These are phyloP conservation scores for Dendrobium nobile DNA, from an alignment of 106 monocot genomes.

Conservation along the genomic window DNA sequence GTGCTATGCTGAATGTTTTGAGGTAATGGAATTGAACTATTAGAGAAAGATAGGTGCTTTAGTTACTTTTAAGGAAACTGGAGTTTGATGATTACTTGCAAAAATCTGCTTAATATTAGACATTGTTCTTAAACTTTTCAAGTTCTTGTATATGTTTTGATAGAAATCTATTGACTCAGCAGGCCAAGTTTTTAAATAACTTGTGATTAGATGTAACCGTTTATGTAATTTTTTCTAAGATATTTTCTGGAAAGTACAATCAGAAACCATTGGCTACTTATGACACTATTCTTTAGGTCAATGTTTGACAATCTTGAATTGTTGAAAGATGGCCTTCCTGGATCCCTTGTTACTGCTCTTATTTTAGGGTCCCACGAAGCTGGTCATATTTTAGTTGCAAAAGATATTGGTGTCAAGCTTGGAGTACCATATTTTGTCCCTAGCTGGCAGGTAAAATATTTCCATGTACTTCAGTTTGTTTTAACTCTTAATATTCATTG, in stretches of 20 bases:
- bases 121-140: background rate
- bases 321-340: conserved; percentile 76
- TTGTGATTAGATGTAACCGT: background rate
- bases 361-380: conserved; percentile 71
- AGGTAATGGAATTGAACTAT: background rate
- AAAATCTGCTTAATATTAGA: background rate
- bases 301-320: conserved; percentile 78
- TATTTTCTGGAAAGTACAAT: background rate
- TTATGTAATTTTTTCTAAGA: background rate
- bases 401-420: conserved; percentile 65
- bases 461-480: background rate
- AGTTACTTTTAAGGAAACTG: background rate
- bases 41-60: background rate
- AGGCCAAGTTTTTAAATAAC: background rate
- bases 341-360: conserved; percentile 64
- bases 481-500: background rate
- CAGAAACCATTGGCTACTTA: background rate
- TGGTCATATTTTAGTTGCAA: conserved; percentile 75
- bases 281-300: conserved; percentile 38
- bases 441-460: conserved; percentile 80
- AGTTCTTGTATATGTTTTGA: background rate
- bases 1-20: too few relatives aligned
- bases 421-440: conserved; percentile 88
- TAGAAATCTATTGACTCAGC: background rate
- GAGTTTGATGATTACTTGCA: background rate